These are phyloP conservation scores for Apiospora marii DNA, from an alignment of 2,329 filamentous ascomycete genomes.

Conservation along the genomic window DNA sequence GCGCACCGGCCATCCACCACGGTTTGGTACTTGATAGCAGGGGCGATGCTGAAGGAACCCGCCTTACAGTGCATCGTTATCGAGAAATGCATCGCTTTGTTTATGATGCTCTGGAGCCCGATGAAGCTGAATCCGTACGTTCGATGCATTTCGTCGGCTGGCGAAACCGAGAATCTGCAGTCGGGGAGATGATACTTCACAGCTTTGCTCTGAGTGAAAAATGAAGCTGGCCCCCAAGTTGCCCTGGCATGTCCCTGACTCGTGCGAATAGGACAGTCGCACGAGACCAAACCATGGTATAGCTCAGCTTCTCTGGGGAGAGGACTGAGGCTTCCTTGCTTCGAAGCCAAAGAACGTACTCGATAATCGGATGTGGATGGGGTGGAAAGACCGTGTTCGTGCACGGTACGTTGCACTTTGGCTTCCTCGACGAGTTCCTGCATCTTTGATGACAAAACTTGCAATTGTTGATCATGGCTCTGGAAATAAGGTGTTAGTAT, in stretches of 20 bases:
- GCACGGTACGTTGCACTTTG: no score
- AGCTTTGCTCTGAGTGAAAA: background rate
- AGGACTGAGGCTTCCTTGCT: background rate
- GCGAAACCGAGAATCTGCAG: background rate
- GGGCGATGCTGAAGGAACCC: background rate
- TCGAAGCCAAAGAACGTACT: background rate
- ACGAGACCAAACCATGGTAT: background rate
- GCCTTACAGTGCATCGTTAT: background rate
- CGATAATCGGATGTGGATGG: no score
- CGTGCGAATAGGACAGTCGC: background rate
- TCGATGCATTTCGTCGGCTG: background rate
- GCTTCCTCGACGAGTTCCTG: no score
- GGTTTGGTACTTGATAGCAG: background rate
- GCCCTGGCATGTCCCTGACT: background rate
- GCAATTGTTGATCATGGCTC: no score
- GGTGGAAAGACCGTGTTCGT: no score
- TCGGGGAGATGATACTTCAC: background rate
- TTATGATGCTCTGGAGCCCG: background rate
- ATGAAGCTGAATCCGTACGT: background rate
- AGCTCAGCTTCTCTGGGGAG: background rate
- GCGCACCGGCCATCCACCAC: background rate
- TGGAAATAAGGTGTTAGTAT: no score
- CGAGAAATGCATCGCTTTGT: background rate
- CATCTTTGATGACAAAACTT: no score
- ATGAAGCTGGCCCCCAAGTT: background rate